These are phyloP conservation scores for Helicostylum pulchrum DNA, from an alignment of 192 early-diverging fungal species.

Conservation along the genomic window DNA sequence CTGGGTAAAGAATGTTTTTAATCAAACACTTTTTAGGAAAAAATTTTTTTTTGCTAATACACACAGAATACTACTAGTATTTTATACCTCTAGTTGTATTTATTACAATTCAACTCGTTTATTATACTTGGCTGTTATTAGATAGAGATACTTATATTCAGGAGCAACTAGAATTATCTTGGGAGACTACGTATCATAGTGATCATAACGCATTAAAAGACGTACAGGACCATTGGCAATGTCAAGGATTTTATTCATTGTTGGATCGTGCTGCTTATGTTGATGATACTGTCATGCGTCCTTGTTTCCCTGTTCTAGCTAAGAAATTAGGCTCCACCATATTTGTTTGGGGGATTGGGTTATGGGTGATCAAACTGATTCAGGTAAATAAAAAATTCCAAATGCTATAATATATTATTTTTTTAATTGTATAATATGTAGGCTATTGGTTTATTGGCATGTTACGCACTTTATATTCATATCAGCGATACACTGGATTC, in stretches of 20 bases:
- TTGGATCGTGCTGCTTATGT: constrained; percentile 6
- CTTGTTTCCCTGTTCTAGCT: constrained; percentile 1
- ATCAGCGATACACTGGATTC: neutral
- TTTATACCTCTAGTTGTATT: constrained; percentile 11
- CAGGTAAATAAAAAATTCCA: constrained; percentile 7
- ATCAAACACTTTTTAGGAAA: neutral
- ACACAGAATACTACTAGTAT: neutral
- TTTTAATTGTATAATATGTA: neutral
- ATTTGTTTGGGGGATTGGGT: constrained; percentile 7
- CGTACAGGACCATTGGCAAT: constrained; percentile 4
- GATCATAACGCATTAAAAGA: neutral
- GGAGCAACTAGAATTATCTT: constrained; percentile 3
- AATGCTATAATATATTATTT: neutral
- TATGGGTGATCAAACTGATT: constrained; percentile 13
- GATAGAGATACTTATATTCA: constrained; percentile 1
- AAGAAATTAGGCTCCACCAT: neutral
- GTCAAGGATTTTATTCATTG: neutral
- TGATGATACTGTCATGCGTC: neutral
- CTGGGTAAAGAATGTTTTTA: constrained; percentile 3
- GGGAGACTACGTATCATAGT: neutral
- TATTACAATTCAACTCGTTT: constrained; percentile 1
- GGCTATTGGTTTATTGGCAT: constrained; percentile 9
- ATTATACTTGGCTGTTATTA: neutral
- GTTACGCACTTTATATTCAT: constrained; percentile 3
- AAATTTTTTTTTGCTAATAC: neutral